Base-by-base conservation (phyloP, 176 grass and related monocot species). In the Eremochloa ophiuroides region DNA sequence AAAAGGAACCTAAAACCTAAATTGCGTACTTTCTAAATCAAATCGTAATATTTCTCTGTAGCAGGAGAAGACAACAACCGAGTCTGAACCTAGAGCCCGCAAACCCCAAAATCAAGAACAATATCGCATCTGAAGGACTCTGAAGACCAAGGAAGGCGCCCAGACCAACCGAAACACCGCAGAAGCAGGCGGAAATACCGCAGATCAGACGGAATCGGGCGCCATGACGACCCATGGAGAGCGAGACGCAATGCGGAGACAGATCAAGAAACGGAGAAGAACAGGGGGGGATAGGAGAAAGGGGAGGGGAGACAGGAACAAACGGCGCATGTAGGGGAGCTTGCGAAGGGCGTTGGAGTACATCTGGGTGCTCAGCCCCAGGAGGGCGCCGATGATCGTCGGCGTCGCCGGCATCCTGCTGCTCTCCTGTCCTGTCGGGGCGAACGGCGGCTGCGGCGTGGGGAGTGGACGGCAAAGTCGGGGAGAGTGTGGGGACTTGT, bases 321-420 rank as follows among this genome's bases (percentile, higher is more conserved):
- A 75, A 98, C 95, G 96, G 84, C 93, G 88, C 92, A 98, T 98
- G 84, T 95, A 93, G 25, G 92, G 95, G 41, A 98, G 84, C 86
- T 98, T 98, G 56, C 96, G 96, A 67, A 99, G 96, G 86, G 88
- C 93, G 87, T 99, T 99, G 87, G 96, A 99, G 82, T 99, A 99
- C 93, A 99, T 80, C 91, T 98, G 88, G 44, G 93, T 91, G 76
- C 92, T 84, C 33, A 95, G 55, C 27, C 96, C 90, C 79, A 95
- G 84, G 15, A 98, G 93, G 83, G 88, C 88, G 38, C 96, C 96
- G 69, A 95, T 89, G 82, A 89, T 83, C 75, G 96, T 98, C 82
- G 90, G 75, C 63, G 96, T 99, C 75, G 80, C 76, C 78, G 96
- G 90, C 96, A 95, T 93, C 69, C 33, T 80, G 47, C 63, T 38